Conservation (phyloP, 2,329 filamentous ascomycete species). For the Ophiostoma populinum region DNA sequence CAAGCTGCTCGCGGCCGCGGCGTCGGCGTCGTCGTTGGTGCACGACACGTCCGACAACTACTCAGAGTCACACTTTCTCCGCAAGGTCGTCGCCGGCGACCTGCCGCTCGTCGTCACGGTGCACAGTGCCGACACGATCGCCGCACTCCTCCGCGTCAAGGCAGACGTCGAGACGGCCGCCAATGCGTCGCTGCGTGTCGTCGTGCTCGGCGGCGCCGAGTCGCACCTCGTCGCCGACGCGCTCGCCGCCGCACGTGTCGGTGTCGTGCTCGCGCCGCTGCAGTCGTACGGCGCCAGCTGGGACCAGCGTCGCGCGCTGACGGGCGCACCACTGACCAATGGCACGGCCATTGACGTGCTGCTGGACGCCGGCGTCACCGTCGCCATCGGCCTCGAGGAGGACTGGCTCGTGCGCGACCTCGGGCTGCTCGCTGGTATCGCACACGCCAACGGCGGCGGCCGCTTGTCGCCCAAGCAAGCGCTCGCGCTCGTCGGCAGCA, state of each 20-base stretch:
- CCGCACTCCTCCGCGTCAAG: slow-evolving; percentile 41
- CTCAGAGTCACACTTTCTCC: slow-evolving; percentile 32
- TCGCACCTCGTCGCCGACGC: slow-evolving; percentile 40
- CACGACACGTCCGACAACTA: slow-evolving; percentile 16
- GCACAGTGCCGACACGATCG: slow-evolving; percentile 46
- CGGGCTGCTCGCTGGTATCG: slow-evolving; percentile 41
- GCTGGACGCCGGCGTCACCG: slow-evolving; percentile 37
- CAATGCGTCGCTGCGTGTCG: slow-evolving; percentile 25
- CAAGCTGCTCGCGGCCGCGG: slow-evolving; percentile 33
- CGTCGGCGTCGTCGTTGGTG: slow-evolving; percentile 13
- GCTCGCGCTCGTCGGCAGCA: slow-evolving; percentile 36
- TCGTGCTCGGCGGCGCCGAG: slow-evolving; percentile 46
- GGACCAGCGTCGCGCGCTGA: slow-evolving; percentile 44
- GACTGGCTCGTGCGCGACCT: slow-evolving; percentile 46
- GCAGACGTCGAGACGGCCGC: slow-evolving; percentile 29
- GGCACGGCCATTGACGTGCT: slow-evolving; percentile 43
- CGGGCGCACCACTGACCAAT: slow-evolving; percentile 48
- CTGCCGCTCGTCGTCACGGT: slow-evolving; percentile 39
- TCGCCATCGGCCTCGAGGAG: slow-evolving; percentile 41
- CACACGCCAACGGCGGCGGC: slow-evolving; percentile 37
- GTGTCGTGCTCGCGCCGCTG: slow-evolving; percentile 43
- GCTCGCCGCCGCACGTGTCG: slow-evolving; percentile 36
- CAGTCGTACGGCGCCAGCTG: slow-evolving; percentile 36
- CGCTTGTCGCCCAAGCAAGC: slow-evolving; percentile 35
- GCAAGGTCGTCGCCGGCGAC: slow-evolving; percentile 34